Conservation (phyloP, 108 stramenopile species). For the Ochromonas danica region DNA sequence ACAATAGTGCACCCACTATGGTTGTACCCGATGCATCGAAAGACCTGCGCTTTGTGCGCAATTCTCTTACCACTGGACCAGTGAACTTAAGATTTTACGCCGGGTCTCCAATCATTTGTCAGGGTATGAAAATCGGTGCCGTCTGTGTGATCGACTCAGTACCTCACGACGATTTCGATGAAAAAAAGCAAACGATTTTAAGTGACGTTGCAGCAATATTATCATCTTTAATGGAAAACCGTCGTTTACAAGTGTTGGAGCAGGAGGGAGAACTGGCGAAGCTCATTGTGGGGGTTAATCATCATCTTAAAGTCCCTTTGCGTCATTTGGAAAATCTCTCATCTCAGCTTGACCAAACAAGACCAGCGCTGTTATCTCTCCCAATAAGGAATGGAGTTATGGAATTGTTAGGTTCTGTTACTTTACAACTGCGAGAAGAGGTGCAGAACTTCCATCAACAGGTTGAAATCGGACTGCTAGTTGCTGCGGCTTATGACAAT, state of each 20-base stretch:
- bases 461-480: too few species aligned
- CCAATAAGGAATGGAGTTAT: too few species aligned
- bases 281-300: neutral
- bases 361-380: too few species aligned
- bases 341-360: too few species aligned
- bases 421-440: too few species aligned
- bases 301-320: neutral
- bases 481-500: too few species aligned
- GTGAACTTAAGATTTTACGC: constrained; percentile 24
- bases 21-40: constrained; percentile 25
- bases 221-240: neutral
- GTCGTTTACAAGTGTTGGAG: neutral
- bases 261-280: neutral
- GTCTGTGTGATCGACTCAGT: neutral
- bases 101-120: neutral
- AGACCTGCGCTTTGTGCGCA: constrained; percentile 4
- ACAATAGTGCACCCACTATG: neutral
- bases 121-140: constrained; percentile 21
- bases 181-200: neutral
- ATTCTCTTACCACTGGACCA: constrained; percentile 1
- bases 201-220: neutral
- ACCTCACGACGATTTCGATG: neutral
- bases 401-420: too few species aligned
- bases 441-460: too few species aligned
- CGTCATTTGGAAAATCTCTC: neutral